Evolutionary conservation across 257 asterid species (phyloP).

Genomic region (Lantana camara): DNA sequence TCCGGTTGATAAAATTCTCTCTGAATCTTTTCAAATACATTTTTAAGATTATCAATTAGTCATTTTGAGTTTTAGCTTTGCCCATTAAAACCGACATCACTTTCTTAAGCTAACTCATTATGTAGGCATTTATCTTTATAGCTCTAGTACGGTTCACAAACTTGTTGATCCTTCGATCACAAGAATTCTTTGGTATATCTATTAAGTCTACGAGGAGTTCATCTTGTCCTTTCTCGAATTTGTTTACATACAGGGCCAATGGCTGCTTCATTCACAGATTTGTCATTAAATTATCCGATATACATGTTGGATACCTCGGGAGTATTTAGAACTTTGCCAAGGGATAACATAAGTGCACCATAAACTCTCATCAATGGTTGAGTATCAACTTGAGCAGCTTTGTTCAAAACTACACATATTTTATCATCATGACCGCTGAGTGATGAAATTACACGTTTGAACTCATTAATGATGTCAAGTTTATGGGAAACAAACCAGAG

Average conservation of each 20-base stretch:
- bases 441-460: conserved; percentile 87
- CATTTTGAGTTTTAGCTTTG: conserved; percentile 71
- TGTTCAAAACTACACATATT: conserved; percentile 88
- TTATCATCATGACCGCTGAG: conserved; percentile 94
- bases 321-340: conserved; percentile 88
- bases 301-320: conserved; percentile 95
- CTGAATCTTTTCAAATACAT: conserved; percentile 77
- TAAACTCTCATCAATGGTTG: conserved; percentile 98
- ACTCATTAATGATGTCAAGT: conserved; percentile 94
- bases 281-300: conserved; percentile 93
- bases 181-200: conserved; percentile 93
- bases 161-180: conserved; percentile 93
- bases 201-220: conserved; percentile 85
- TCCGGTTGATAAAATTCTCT: conserved; percentile 69
- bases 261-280: conserved; percentile 66
- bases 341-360: conserved; percentile 99
- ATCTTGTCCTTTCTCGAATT: conserved; percentile 89
- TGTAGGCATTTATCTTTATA: conserved; percentile 91
- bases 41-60: conserved; percentile 64
- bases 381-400: conserved; percentile 96
- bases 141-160: conserved; percentile 95
- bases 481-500: conserved; percentile 95
- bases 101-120: conserved; percentile 85
- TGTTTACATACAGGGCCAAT: conserved; percentile 77
- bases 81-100: conserved; percentile 94